These are phyloP conservation scores for Schizothecium vesticola DNA, from an alignment of 495 filamentous ascomycete species.

Conservation along the genomic window DNA sequence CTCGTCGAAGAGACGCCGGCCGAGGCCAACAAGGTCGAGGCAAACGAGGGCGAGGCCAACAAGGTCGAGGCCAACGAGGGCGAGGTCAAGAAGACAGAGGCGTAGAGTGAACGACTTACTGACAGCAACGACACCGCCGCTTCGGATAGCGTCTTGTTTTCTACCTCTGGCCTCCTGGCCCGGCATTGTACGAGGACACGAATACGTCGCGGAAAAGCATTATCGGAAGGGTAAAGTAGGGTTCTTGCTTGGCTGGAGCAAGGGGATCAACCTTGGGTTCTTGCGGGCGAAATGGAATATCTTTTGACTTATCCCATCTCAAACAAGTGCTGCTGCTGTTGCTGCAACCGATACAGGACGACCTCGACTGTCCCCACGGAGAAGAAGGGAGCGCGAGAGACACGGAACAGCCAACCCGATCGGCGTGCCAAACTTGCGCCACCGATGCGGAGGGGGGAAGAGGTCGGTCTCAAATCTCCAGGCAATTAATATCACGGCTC, in stretches of 20 bases:
- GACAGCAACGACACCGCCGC: background rate
- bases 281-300: slow-evolving; percentile 1
- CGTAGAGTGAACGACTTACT: background rate
- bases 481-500: slow-evolving; percentile 5
- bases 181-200: background rate
- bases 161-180: background rate
- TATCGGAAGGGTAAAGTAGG: background rate
- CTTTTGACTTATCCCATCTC: background rate
- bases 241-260: background rate
- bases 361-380: background rate
- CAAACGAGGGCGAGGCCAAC: too few relatives aligned
- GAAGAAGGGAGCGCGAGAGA: background rate
- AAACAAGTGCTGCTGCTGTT: background rate
- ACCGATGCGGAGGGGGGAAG: background rate
- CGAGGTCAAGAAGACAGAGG: slow-evolving; percentile 34
- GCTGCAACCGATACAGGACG: background rate
- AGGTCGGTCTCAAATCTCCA: slow-evolving; percentile 1
- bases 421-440: background rate
- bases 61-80: too few relatives aligned
- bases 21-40: too few relatives aligned
- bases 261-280: background rate
- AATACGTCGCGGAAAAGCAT: background rate
- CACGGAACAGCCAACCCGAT: background rate
- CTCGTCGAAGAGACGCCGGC: slow-evolving; percentile 44
- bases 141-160: background rate